Evolutionary conservation across 2,329 filamentous ascomycete genomes (phyloP), one percentile per base, ranked within the genome.

Genomic region (Tolypocladium tundrense): DNA sequence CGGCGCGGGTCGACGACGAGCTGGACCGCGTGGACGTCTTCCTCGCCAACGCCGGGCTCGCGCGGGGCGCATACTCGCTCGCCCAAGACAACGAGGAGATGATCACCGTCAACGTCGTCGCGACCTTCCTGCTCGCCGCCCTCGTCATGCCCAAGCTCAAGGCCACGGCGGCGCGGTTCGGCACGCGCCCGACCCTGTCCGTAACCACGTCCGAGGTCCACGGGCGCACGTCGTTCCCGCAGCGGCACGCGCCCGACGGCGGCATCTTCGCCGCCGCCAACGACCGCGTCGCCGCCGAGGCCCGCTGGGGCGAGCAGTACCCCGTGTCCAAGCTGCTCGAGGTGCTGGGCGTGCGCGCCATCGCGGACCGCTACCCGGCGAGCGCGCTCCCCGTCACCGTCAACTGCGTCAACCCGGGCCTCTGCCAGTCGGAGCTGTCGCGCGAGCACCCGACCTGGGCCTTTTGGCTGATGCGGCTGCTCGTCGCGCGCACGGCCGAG

Each of bases 71-170:
- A 0, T 16, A 8, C 2, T 57, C 67, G 0, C 78, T 70, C 56
- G 68, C 68, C 4, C 79, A 81, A 57, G 75, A 70, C 0, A 70
- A 79, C 43, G 82, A 85, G 67, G 66, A 62, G 19, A 76, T 67
- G 0, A 68, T 85, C 43, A 79, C 77, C 0, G 74, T 80, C 56
- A 85, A 85, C 58, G 78, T 82, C 11, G 69, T 85, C 57, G 73
- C 70, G 14, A 82, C 79, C 0, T 74, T 83, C 45, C 64, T 85
- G 2, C 69, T 85, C 0, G 76, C 72, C 0, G 61, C 78, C 0
- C 68, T 82, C 0, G 48, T 84, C 3, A 59, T 85, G 24, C 82
- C 81, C 0, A 80, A 77, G 62, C 69, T 85, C 4, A 74, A 74
- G 55, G 69, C 73, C 33, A 77, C 71, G 19, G 70, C 68, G 0